phyloP scores from a whole-genome alignment of 495 filamentous ascomycete species.

The Ascobolus immersus region DNA sequence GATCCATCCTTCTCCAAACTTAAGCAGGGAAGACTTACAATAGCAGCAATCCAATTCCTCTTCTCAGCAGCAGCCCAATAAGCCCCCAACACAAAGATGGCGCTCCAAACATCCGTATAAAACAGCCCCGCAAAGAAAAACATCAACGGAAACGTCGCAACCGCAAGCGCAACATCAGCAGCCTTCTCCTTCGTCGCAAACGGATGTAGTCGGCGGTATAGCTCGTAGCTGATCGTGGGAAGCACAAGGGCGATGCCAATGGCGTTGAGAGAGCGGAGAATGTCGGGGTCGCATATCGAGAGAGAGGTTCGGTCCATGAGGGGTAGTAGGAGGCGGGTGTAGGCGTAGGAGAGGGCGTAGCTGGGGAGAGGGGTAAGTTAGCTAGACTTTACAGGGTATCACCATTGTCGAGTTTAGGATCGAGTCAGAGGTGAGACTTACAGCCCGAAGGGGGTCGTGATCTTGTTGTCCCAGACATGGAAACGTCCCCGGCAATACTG shows the following conservation, averaged over 20 bases:
- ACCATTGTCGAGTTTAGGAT: too few relatives aligned
- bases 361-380: conserved; percentile 14
- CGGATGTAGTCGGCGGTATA: conserved; percentile 8
- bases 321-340: neutral
- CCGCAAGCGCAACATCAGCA: conserved; percentile 47
- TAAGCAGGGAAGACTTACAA: too few relatives aligned
- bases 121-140: conserved; percentile 91
- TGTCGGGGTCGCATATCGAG: conserved; percentile 20
- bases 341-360: conserved; percentile 29
- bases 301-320: conserved; percentile 12
- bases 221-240: conserved; percentile 9
- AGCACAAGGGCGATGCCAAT: conserved; percentile 20
- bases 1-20: too few relatives aligned
- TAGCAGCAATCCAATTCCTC: conserved; percentile 11
- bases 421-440: too few relatives aligned
- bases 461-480: conserved; percentile 72
- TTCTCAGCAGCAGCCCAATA: conserved; percentile 35
- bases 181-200: conserved; percentile 4
- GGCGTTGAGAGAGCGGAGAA: conserved; percentile 28
- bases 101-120: conserved; percentile 69
- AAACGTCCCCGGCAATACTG: conserved; percentile 56
- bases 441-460: conserved; percentile 84
- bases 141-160: conserved; percentile 63
- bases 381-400: neutral
- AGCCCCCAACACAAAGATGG: conserved; percentile 36